A percentile compares a stretch with the other conserved stretches of the same genome.
Evolutionary conservation across 2,329 filamentous ascomycete genomes (phyloP).

Genomic region (Fusarium sp.): DNA sequence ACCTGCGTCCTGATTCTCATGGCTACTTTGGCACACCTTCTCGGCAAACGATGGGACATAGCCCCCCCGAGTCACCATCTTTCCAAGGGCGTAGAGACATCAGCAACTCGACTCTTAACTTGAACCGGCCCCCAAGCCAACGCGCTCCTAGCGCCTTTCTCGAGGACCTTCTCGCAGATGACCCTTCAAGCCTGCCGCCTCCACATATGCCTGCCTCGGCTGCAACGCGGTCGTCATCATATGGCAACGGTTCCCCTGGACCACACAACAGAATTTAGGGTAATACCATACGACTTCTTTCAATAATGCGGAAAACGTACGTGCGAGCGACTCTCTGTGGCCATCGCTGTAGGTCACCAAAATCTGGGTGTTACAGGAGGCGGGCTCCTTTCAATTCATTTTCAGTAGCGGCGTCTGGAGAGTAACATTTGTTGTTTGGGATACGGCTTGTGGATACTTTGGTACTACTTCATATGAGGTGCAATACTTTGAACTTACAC

Average conservation of each 20-base stretch:
- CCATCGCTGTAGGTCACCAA: slow-evolving; percentile 24
- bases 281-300: slow-evolving; percentile 5
- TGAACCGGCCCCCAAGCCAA: slow-evolving; percentile 69
- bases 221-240: slow-evolving; percentile 36
- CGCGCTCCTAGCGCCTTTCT: slow-evolving; percentile 89
- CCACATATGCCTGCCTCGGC: slow-evolving; percentile 50
- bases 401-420: slow-evolving; percentile 42
- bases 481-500: slow-evolving; percentile 24
- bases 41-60: slow-evolving; percentile 59
- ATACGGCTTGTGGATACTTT: slow-evolving; percentile 35
- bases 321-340: slow-evolving; percentile 27
- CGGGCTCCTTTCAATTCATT: slow-evolving; percentile 26
- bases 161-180: slow-evolving; percentile 87
- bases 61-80: slow-evolving; percentile 73
- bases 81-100: slow-evolving; percentile 61
- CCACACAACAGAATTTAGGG: slow-evolving; percentile 45
- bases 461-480: slow-evolving; percentile 23
- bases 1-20: slow-evolving; percentile 68
- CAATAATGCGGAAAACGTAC: slow-evolving; percentile 18
- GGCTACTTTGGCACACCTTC: slow-evolving; percentile 57
- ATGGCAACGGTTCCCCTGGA: slow-evolving; percentile 37
- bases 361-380: slow-evolving; percentile 23
- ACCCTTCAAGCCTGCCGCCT: slow-evolving; percentile 65
- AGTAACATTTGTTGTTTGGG: slow-evolving; percentile 32
- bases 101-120: slow-evolving; percentile 74